Base-by-base conservation (phyloP, 805 yeast species). In the Candida saitoana region DNA sequence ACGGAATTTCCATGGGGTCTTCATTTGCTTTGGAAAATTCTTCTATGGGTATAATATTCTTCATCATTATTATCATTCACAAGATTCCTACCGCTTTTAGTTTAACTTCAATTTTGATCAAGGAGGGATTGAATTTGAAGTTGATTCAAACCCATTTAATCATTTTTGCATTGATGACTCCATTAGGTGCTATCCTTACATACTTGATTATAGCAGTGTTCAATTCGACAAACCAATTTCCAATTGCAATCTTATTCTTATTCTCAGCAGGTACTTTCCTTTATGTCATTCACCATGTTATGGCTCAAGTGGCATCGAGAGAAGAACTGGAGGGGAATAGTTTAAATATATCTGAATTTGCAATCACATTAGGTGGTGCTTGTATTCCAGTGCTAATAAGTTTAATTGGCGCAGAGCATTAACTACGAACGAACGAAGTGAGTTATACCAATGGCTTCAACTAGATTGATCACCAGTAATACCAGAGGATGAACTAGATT, bases 81-180 rank as follows among this genome's bases (percentile, higher is more conserved):
- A 85, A 85, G 57, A 65, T 84, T 4, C 93, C 93, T 0, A 82
- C 91, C 0, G 72, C 87, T 4, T 81, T 85, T 56, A 84, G 89
- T 32, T 67, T 85, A 33, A 58, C 77, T 3, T 71, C 86, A 1
- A 67, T 83, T 12, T 64, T 85, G 22, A 50, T 76, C 8, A 60
- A 67, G 22, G 62, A 64, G 27, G 67, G 69, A 3, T 44, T 71
- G 2, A 36, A 65, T 24, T 43, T 51, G 25, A 37, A 50, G 17
- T 48, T 60, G 18, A 63, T 77, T 17, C 49, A 68, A 39, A 56
- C 71, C 18, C 84, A 82, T 50, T 50, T 84, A 24, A 54, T 65
- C 5, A 52, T 71, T 2, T 85, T 85, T 53, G 65, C 89, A 1
- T 45, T 69, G 3, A 64, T 78, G n/a, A 80, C 87, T 0, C 88